A percentile compares a stretch with the other conserved stretches of the same genome.
Evolutionary conservation across 2,329 filamentous ascomycete species (phyloP).

Genomic region (Diaporthe eres): DNA sequence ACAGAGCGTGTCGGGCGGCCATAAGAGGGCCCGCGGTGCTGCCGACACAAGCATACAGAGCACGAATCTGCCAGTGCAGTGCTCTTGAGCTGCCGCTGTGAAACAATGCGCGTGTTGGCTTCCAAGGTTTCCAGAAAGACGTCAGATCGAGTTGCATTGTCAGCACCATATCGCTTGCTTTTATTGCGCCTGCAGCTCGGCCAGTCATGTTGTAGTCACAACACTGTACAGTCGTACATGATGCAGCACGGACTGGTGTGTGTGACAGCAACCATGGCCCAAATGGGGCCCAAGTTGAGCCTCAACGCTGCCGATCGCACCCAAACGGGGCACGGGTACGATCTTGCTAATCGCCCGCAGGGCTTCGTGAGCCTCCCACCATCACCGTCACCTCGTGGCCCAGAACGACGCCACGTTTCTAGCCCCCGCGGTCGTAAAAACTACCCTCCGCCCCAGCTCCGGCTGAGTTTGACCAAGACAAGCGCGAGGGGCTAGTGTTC

Average conservation of each 20-base stretch:
- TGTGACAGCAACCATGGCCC: background rate
- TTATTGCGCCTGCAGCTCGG: background rate
- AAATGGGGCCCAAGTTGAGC: slow-evolving; percentile 17
- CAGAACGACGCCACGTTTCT: slow-evolving; percentile 13
- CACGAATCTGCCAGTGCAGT: background rate
- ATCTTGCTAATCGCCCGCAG: slow-evolving; percentile 4
- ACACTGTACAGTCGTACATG: background rate
- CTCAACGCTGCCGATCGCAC: slow-evolving; percentile 19
- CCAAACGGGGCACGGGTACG: slow-evolving; percentile 10
- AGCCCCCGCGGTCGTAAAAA: slow-evolving; percentile 23
- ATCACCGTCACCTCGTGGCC: background rate
- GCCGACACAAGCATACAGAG: background rate
- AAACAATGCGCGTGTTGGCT: slow-evolving; percentile 30
- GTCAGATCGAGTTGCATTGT: slow-evolving; percentile 23
- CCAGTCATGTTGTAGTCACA: slow-evolving; percentile 16
- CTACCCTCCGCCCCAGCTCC: slow-evolving; percentile 18
- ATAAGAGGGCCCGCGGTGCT: slow-evolving; percentile 21
- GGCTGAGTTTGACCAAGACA: slow-evolving; percentile 25
- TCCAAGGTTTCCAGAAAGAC: slow-evolving; percentile 22
- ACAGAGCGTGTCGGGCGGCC: background rate
- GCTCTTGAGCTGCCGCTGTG: slow-evolving; percentile 13
- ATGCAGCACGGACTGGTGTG: slow-evolving; percentile 19
- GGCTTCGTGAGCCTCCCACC: background rate
- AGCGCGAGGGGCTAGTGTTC: slow-evolving; percentile 20
- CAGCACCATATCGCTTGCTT: background rate